These are phyloP conservation scores for Chlorella sorokiniana DNA, from an alignment of 139 green algal species.

Conservation along the genomic window DNA sequence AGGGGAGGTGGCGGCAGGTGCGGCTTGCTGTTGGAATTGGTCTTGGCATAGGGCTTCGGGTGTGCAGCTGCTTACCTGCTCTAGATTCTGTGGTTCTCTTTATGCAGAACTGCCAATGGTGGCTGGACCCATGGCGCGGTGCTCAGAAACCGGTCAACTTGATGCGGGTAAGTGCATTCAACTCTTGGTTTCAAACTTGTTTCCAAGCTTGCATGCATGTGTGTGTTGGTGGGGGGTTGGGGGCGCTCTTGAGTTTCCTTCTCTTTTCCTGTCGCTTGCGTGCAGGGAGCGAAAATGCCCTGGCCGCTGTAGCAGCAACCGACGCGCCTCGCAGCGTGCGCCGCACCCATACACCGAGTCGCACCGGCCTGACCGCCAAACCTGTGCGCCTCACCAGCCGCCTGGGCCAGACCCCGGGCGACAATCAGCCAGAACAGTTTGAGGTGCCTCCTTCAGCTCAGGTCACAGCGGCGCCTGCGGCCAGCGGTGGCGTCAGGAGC, in stretches of 20 bases:
- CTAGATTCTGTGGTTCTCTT: no score
- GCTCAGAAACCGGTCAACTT: no score
- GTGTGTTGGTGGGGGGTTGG: background rate
- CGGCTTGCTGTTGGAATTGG: background rate
- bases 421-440: constrained; percentile 7
- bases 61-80: background rate
- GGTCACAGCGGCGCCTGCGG: background rate
- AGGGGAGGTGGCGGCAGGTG: background rate
- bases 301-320: background rate
- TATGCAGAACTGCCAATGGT: no score
- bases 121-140: no score
- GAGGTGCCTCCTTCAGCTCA: background rate
- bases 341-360: constrained; percentile 24
- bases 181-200: no score
- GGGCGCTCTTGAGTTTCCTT: no score
- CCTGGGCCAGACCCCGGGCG: constrained; percentile 18
- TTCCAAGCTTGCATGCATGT: background rate
- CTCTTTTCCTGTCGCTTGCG: background rate
- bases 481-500: constrained; percentile 5
- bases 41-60: background rate
- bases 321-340: background rate
- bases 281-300: background rate
- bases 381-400: constrained; percentile 27
- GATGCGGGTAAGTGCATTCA: no score
- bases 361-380: constrained; percentile 25